Conservation (phyloP, 2,329 filamentous ascomycete genomes). For the Trichophyton benhamiae region DNA sequence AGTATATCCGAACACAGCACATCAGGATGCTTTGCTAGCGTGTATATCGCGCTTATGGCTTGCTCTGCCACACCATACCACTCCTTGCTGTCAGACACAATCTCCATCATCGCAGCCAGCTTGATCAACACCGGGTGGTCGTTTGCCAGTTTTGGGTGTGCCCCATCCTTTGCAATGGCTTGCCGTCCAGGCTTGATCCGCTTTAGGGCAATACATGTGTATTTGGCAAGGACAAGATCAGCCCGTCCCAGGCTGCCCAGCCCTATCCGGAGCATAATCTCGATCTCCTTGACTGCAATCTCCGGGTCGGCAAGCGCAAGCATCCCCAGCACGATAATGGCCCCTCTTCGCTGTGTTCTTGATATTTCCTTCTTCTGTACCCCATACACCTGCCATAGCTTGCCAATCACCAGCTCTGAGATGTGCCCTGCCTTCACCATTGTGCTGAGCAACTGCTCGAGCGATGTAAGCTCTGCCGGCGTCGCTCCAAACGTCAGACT, state of each 20-base stretch:
- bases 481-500: conserved; percentile 93
- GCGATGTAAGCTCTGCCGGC: conserved; percentile 82
- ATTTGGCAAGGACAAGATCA: conserved; percentile 83
- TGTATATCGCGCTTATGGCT: conserved; percentile 89
- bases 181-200: conserved; percentile 82
- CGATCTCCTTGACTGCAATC: conserved; percentile 88
- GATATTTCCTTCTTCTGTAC: conserved; percentile 90
- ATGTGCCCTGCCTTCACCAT: conserved; percentile 95
- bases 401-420: conserved; percentile 71
- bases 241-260: conserved; percentile 66
- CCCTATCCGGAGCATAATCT: conserved; percentile 82
- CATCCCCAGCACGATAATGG: conserved; percentile 96
- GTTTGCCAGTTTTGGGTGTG: conserved; percentile 67
- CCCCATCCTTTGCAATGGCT: conserved; percentile 54
- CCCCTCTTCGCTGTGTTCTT: conserved; percentile 73
- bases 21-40: conserved; percentile 86
- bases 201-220: conserved; percentile 83
- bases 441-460: conserved; percentile 86
- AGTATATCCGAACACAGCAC: conserved; percentile 84
- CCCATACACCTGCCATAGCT: conserved; percentile 95
- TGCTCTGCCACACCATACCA: conserved; percentile 94
- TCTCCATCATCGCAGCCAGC: conserved; percentile 72
- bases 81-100: conserved; percentile 80
- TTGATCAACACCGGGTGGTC: conserved; percentile 77
- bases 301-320: conserved; percentile 82